Percentiles rank a stretch among this genome's conserved stretches.
Conservation (phyloP, 768 basidiomycete genomes). For the Tulasnella sp. region DNA sequence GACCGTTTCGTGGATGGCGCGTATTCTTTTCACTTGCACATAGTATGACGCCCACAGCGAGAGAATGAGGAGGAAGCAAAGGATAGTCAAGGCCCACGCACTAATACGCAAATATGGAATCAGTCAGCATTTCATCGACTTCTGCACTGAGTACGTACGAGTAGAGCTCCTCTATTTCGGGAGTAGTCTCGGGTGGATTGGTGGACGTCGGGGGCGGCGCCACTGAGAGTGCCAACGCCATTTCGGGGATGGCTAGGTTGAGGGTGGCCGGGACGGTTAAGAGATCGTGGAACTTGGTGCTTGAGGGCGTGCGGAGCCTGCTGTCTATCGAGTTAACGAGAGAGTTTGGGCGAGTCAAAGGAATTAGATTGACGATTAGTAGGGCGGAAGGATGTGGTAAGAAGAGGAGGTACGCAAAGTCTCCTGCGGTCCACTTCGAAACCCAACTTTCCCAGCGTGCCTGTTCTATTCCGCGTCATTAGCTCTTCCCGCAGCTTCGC, state of each 20-base stretch:
- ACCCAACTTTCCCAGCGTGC: conserved; percentile 17
- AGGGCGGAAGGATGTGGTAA: neutral
- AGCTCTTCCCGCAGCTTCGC: neutral
- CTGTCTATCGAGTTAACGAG: conserved; percentile 12
- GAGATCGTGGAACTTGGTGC: neutral
- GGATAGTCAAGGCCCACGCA: conserved; percentile 92
- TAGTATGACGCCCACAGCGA: conserved; percentile 98
- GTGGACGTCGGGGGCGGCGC: conserved; percentile 8
- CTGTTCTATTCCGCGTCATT: conserved; percentile 10
- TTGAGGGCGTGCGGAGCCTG: neutral
- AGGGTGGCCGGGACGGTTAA: neutral
- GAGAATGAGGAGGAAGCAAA: conserved; percentile 87
- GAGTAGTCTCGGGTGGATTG: conserved; percentile 25
- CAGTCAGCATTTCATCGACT: neutral
- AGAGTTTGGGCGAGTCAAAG: neutral
- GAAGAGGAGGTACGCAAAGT: neutral
- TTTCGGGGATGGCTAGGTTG: neutral
- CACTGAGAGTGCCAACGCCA: conserved; percentile 16
- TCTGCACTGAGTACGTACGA: conserved; percentile 19
- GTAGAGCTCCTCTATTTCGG: conserved; percentile 37
- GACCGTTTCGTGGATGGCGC: conserved; percentile 93
- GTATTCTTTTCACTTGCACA: conserved; percentile 94
- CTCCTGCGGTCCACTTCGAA: conserved; percentile 2
- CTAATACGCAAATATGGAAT: conserved; percentile 16
- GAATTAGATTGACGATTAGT: neutral